These are phyloP conservation scores for Trichoderma breve DNA, from an alignment of 2,329 filamentous ascomycete species.

Conservation along the genomic window DNA sequence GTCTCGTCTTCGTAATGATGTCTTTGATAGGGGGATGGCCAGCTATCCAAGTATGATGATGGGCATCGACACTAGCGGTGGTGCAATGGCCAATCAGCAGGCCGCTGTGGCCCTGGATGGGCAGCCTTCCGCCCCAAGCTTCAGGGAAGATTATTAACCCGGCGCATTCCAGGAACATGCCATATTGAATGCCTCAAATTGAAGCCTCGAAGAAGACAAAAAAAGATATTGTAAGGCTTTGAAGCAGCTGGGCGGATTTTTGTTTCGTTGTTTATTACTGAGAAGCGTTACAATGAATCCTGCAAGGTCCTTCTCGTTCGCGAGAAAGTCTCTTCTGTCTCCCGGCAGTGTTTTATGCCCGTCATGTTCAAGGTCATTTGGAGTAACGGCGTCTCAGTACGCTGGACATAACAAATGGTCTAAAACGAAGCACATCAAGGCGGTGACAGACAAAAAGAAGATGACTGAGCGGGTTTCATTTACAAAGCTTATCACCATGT, in stretches of 20 bases:
- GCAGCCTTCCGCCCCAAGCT: conserved; percentile 9
- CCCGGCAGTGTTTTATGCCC: conserved; percentile 38
- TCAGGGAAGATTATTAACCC: conserved; percentile 34
- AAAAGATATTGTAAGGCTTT: not conserved
- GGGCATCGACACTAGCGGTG: conserved; percentile 18
- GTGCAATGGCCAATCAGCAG: conserved; percentile 23
- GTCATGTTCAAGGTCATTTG: conserved; percentile 50
- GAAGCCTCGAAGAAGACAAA: not conserved
- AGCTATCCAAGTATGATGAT: conserved; percentile 19
- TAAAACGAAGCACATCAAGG: conserved; percentile 94
- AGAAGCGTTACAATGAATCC: not conserved
- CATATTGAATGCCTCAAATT: not conserved
- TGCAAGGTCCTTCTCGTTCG: not conserved
- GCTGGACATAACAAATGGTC: conserved; percentile 93
- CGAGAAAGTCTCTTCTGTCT: not conserved
- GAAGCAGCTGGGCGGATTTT: not conserved
- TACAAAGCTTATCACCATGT: conserved; percentile 69
- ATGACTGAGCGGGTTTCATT: conserved; percentile 67
- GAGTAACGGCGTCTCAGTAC: conserved; percentile 41
- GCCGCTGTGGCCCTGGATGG: conserved; percentile 5
- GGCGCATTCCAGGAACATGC: conserved; percentile 24
- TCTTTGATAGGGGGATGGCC: conserved; percentile 14
- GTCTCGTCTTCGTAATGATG: not conserved
- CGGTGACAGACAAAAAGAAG: conserved; percentile 77
- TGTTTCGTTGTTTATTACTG: not conserved